Evolutionary conservation across 306 rosid species (phyloP), one percentile per base, ranked within the genome.

Genomic region (Canavalia gladiata): DNA sequence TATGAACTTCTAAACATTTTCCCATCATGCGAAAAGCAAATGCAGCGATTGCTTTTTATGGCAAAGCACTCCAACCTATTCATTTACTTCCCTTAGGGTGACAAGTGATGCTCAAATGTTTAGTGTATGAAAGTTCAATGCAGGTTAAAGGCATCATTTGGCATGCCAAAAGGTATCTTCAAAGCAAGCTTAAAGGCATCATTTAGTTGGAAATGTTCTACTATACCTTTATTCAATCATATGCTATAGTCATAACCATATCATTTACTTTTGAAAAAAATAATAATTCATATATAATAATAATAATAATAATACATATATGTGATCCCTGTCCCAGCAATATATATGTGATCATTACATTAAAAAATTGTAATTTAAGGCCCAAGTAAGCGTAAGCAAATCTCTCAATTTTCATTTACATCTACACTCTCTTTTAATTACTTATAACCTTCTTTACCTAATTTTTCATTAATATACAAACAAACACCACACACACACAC

Each of bases 191-290:
- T 67, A n/a, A 67, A 43, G 18, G 7, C 37, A 67, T 71, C 6
- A 8, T 79, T 70, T 25, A 60, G 18, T 4, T 34, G 37, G 34
- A 41, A 25, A 29, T 58, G 11, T 58, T 33, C 47, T 34, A 4
- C 7, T 39, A n/a, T 28, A n/a, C 1, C 74, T 77, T 65, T 77
- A 39, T 77, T 52, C 65, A 79, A 37, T 71, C 37, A 80, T 18
- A 18, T 80, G 52, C 65, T 5, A 59, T 13, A 49, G n/a, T 71
- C 28, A 71, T 65, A 55, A 46, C 62, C 74, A 25, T 52, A 65
- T 68, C 0, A 10, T 46, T 41, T 43, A 9, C 43, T 67, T 67
- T 67, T n/a, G 33, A 67, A 1, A 43, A 39, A 62, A 11, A 0
- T 4, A 45, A 2, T 37, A 37, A 4, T 2, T 4, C 2, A 37